Evolutionary conservation across 106 monocot species (phyloP).

Genomic region (Amphibolis antarctica): DNA sequence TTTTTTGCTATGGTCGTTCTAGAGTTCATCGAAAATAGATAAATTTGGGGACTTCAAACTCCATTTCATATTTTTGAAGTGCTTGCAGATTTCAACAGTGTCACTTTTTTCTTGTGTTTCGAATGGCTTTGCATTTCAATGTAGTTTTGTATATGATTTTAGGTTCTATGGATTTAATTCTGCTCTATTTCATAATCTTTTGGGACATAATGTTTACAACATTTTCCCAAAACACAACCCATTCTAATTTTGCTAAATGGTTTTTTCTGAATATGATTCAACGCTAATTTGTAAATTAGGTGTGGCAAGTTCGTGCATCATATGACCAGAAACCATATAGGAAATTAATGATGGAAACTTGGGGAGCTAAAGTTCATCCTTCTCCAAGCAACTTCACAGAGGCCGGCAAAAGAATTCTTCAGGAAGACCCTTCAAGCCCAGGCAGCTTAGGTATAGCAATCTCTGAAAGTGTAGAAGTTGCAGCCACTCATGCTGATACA

Average conservation of each 20-base stretch:
- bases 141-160: no score
- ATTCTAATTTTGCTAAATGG: background rate
- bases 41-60: no score
- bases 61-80: no score
- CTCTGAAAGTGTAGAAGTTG: slow-evolving; percentile 80
- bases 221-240: background rate
- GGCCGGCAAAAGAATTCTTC: slow-evolving; percentile 50
- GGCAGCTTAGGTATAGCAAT: slow-evolving; percentile 89
- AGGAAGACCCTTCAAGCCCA: slow-evolving; percentile 40
- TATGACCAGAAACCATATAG: slow-evolving; percentile 82
- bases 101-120: no score
- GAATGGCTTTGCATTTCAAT: no score
- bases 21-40: no score
- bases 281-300: slow-evolving; percentile 20
- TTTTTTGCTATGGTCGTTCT: no score
- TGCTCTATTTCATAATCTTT: no score
- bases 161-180: no score
- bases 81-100: no score
- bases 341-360: slow-evolving; percentile 90
- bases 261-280: background rate
- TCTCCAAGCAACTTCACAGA: slow-evolving; percentile 53
- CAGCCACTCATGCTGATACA: slow-evolving; percentile 38
- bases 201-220: no score
- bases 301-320: slow-evolving; percentile 87
- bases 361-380: slow-evolving; percentile 86